These are phyloP conservation scores for Xylaria sp. DNA, from an alignment of 2,329 filamentous ascomycete species.

Conservation along the genomic window DNA sequence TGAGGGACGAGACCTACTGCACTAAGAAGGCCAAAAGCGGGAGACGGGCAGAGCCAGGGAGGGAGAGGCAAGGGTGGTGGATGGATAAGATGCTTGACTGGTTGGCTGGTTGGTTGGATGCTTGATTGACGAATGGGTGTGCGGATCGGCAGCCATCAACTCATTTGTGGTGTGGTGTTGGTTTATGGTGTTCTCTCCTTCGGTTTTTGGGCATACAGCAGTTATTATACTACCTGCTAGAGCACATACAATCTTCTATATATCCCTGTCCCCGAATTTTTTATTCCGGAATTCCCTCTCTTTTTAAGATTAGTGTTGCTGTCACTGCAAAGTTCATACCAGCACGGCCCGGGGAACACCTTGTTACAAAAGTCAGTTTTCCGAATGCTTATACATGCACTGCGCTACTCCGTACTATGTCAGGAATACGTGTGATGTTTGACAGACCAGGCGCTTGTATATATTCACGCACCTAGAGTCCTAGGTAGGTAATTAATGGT, in stretches of 20 bases:
- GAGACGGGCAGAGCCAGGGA: conserved; percentile 33
- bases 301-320: neutral
- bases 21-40: conserved; percentile 24
- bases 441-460: neutral
- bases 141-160: too few species aligned
- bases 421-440: neutral
- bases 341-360: neutral
- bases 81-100: conserved; percentile 37
- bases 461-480: neutral
- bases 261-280: neutral
- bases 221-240: neutral
- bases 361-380: neutral
- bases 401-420: neutral
- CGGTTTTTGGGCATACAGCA: neutral
- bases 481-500: neutral
- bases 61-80: conserved; percentile 35
- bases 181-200: neutral
- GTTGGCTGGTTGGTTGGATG: conserved; percentile 37
- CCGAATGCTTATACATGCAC: neutral
- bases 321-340: neutral
- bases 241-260: neutral
- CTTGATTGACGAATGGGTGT: too few species aligned
- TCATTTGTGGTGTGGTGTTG: too few species aligned
- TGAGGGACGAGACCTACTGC: conserved; percentile 31
- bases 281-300: neutral